These are phyloP conservation scores for Beta macrorhiza DNA, from an alignment of 179 eudicot species.

Conservation along the genomic window DNA sequence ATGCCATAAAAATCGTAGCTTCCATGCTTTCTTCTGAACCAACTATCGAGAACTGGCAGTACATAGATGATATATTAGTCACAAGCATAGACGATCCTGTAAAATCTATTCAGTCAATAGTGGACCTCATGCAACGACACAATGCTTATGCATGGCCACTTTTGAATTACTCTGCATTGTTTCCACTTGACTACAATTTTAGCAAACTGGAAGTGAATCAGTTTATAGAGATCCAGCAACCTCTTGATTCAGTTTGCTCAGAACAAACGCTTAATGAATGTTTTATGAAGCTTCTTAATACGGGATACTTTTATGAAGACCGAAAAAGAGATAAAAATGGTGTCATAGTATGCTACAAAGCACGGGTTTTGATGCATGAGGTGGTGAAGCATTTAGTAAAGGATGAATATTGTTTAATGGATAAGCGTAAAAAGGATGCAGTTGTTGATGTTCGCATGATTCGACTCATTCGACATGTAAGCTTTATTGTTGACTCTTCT, in stretches of 20 bases:
- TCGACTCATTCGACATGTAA: neutral
- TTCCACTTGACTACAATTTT: neutral
- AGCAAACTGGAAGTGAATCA: neutral
- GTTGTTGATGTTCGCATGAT: too few relatives aligned
- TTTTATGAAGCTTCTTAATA: neutral
- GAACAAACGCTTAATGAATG: neutral
- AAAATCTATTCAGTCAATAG: neutral
- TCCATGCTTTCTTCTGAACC: neutral
- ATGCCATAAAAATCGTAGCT: neutral
- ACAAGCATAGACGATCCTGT: neutral
- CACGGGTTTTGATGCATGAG: neutral
- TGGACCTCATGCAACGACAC: neutral
- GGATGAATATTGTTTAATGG: too few relatives aligned
- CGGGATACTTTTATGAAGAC: neutral
- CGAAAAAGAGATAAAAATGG: neutral
- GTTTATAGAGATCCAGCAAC: neutral
- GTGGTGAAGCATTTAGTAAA: neutral
- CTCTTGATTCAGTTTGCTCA: too few relatives aligned
- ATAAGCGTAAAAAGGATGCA: too few relatives aligned
- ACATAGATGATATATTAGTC: neutral
- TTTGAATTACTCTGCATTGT: neutral
- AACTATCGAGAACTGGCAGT: neutral
- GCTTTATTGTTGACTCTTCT: conserved; percentile 7
- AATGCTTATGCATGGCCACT: neutral
- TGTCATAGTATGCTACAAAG: neutral